Conservation (phyloP, 805 yeast species). For the Saccharomycodes ludwigii region DNA sequence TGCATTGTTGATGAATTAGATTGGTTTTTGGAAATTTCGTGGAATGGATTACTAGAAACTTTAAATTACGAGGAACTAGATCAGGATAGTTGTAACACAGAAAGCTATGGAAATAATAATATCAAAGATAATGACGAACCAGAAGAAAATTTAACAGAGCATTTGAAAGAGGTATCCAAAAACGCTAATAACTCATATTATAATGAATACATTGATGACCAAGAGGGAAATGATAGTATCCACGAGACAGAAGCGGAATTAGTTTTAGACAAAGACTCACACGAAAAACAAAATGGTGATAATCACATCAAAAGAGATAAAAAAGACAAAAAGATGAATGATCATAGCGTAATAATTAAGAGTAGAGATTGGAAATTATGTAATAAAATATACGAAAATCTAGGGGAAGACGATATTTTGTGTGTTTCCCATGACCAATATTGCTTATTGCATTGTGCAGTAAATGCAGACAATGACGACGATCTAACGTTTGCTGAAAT, state of each 20-base stretch:
- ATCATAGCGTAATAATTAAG: conserved; percentile 38
- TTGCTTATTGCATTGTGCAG: conserved; percentile 51
- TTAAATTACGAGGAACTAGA: conserved; percentile 6
- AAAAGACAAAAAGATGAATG: too few species aligned
- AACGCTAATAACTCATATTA: neutral
- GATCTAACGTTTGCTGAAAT: too few species aligned
- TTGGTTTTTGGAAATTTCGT: conserved; percentile 22
- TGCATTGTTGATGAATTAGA: conserved; percentile 20
- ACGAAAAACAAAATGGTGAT: neutral
- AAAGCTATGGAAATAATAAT: neutral
- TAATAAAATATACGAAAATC: conserved; percentile 43
- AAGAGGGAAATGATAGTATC: too few species aligned
- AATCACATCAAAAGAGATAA: too few species aligned
- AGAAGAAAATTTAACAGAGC: neutral
- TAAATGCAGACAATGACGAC: conserved; percentile 34
- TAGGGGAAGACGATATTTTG: conserved; percentile 43
- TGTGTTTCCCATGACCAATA: conserved; percentile 46
- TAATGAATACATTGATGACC: too few species aligned
- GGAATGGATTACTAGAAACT: conserved; percentile 23
- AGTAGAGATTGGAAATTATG: conserved; percentile 61
- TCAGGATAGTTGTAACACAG: neutral
- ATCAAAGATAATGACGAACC: conserved; percentile 3
- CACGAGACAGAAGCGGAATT: conserved; percentile 9
- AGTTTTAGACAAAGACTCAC: conserved; percentile 12
- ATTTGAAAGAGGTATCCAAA: neutral